Evolutionary conservation across 2,329 filamentous ascomycete genomes (phyloP), one percentile per base, ranked within the genome.

Genomic region (Albophoma yamanashiensis): DNA sequence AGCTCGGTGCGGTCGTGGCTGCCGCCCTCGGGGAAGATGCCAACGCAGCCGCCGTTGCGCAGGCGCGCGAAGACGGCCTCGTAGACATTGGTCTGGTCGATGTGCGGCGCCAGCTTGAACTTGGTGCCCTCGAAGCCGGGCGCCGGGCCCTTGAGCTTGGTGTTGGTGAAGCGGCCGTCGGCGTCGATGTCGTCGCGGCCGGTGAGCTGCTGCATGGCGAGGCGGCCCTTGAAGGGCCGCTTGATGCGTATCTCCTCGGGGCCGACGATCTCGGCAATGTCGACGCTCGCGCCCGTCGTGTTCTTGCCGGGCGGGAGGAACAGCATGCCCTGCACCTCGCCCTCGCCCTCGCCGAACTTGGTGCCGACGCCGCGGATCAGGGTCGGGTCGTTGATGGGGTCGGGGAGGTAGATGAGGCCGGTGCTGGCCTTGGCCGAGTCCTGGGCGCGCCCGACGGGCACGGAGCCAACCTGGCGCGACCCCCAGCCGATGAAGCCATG

Each of bases 1-100:
- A 97, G 81, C 70, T 96, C 91, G 0, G 93, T 92, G 63, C 93
- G 87, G 73, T 97, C 93, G 75, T 97, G 93, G 71, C 92, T 97
- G 68, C 93, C 93, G 66, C 93, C 93, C 76, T 99, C 93, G 2
- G 93, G 93, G 73, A 97, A 99, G 69, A 99, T 97, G 63, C 93
- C 94, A 59, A 97, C 89, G 70, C 92, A 96, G 22, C 92, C 93
- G 55, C 91, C 92, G 45, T 83, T 82, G 65, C 87, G 86, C 40
- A 99, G 81, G 38, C 91, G 86, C 64, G 87, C 84, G 74, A 97
- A 97, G 20, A 99, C 93, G 25, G 91, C 90, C 71, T 96, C 86
- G 75, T 97, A 97, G 36, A 97, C 93, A 66, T 91, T 85, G 38
- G 88, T 92, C 77, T 97, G 93, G 72, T 97, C 92, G 50, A 97